phyloP scores from a whole-genome alignment of 441 rosid species.

The Populus tomentosa region DNA sequence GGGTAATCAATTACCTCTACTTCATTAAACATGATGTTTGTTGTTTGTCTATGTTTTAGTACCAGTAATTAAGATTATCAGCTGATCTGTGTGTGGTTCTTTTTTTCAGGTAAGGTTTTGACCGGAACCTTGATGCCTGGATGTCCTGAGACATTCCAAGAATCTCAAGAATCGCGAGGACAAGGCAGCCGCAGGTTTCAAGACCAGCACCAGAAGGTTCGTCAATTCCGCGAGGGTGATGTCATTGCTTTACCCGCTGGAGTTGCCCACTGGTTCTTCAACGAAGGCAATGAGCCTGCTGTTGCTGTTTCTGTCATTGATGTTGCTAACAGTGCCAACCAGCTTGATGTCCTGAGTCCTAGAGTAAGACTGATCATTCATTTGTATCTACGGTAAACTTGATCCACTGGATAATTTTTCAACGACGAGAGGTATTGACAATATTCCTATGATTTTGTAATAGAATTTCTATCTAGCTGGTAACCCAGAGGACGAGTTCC shows the following conservation, averaged over 20 bases:
- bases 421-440: not conserved
- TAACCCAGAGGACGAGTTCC: slow-evolving; percentile 45
- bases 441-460: not conserved
- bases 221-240: slow-evolving; percentile 54
- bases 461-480: slow-evolving; percentile 62
- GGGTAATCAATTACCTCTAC: slow-evolving; percentile 24
- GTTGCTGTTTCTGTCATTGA: slow-evolving; percentile 44
- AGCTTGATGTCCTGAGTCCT: slow-evolving; percentile 53
- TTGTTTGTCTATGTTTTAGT: not conserved
- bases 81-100: not conserved
- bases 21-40: not conserved
- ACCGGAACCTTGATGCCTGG: slow-evolving; percentile 51
- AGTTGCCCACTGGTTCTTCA: slow-evolving; percentile 63
- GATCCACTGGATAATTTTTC: not conserved
- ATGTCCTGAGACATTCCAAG: slow-evolving; percentile 63
- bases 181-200: slow-evolving; percentile 26
- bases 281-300: slow-evolving; percentile 54
- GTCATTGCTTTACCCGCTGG: slow-evolving; percentile 56
- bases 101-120: slow-evolving; percentile 44
- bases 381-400: not conserved
- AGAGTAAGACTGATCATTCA: slow-evolving; percentile 35
- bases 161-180: slow-evolving; percentile 23
- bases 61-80: too few relatives aligned
- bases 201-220: slow-evolving; percentile 73
- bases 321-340: slow-evolving; percentile 51